Evolutionary conservation across 768 basidiomycete genomes (phyloP).

Genomic region (Asterophora lycoperdoides): DNA sequence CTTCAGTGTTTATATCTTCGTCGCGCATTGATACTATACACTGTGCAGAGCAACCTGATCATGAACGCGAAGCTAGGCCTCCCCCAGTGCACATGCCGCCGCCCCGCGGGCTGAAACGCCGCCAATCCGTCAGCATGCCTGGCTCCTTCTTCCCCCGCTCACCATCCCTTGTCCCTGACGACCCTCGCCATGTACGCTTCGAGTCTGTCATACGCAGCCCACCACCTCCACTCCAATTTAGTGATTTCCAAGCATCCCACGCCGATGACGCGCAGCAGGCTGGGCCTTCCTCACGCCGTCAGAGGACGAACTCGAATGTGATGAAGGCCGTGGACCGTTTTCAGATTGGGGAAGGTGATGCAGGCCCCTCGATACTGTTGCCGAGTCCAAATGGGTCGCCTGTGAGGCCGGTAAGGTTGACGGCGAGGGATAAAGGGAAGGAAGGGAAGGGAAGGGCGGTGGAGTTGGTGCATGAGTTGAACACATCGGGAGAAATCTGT

Average conservation of each 20-base stretch:
- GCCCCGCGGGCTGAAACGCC: slow-evolving; percentile 31
- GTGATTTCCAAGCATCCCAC: no score
- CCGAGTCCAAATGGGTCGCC: slow-evolving; percentile 42
- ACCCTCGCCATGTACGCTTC: slow-evolving; percentile 40
- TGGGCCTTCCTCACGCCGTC: slow-evolving; percentile 22
- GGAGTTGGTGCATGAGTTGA: slow-evolving; percentile 22
- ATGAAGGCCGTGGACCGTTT: slow-evolving; percentile 49
- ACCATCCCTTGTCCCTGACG: slow-evolving; percentile 51
- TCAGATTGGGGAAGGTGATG: slow-evolving; percentile 39
- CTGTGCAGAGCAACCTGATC: slow-evolving; percentile 18
- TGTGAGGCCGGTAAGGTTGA: slow-evolving; percentile 3
- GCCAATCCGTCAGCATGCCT: slow-evolving; percentile 65
- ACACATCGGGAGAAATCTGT: slow-evolving; percentile 42
- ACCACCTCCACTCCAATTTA: not conserved
- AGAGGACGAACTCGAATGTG: slow-evolving; percentile 36
- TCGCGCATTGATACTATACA: no score
- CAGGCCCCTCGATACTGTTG: slow-evolving; percentile 48
- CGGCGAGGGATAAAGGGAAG: slow-evolving; percentile 19
- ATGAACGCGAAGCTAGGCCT: slow-evolving; percentile 22
- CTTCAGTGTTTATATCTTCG: not conserved
- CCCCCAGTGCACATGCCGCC: slow-evolving; percentile 26
- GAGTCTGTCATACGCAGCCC: slow-evolving; percentile 18
- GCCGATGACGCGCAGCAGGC: slow-evolving; percentile 4
- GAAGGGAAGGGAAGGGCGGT: slow-evolving; percentile 46
- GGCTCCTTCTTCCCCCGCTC: slow-evolving; percentile 76